A percentile compares a stretch with the other conserved stretches of the same genome.
phyloP scores from a whole-genome alignment of 345 rosid genomes.

The Melaleuca quinquenervia region DNA sequence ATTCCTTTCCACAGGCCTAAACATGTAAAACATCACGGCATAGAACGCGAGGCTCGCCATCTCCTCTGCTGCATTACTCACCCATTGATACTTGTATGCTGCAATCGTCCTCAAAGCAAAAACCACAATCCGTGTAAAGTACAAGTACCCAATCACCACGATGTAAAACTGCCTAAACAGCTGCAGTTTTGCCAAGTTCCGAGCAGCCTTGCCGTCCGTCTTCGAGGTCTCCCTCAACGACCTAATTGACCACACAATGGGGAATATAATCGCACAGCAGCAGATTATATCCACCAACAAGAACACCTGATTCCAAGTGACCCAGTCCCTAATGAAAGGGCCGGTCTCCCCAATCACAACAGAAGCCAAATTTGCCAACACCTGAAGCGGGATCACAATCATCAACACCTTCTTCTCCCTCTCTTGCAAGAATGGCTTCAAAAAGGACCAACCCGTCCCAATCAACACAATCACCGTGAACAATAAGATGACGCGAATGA shows the following conservation, averaged over 20 bases:
- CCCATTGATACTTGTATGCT: constrained; percentile 83
- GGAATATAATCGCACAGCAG: constrained; percentile 86
- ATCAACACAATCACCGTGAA: constrained; percentile 83
- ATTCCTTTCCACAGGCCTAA: constrained; percentile 79
- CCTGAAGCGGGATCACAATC: constrained; percentile 88
- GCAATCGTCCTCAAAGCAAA: constrained; percentile 78
- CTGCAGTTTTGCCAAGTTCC: constrained; percentile 68
- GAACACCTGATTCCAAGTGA: constrained; percentile 82
- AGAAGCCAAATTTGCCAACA: constrained; percentile 70
- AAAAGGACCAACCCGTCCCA: constrained; percentile 89
- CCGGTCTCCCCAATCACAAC: constrained; percentile 84
- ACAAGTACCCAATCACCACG: constrained; percentile 70
- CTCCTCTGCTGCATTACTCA: constrained; percentile 76
- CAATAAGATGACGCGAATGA: constrained; percentile 56
- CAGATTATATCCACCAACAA: constrained; percentile 76
- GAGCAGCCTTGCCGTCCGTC: constrained; percentile 78
- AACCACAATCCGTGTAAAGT: constrained; percentile 83
- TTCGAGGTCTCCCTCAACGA: constrained; percentile 68
- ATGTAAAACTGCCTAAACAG: constrained; percentile 82
- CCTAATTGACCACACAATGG: constrained; percentile 85
- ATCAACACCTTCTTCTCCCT: constrained; percentile 84
- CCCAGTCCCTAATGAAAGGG: constrained; percentile 79
- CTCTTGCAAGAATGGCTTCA: constrained; percentile 83
- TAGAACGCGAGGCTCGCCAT: constrained; percentile 57
- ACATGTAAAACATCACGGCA: constrained; percentile 65